Evolutionary conservation across 2,329 filamentous ascomycete genomes (phyloP).

Genomic region (Ophiosphaerella herpotricha): DNA sequence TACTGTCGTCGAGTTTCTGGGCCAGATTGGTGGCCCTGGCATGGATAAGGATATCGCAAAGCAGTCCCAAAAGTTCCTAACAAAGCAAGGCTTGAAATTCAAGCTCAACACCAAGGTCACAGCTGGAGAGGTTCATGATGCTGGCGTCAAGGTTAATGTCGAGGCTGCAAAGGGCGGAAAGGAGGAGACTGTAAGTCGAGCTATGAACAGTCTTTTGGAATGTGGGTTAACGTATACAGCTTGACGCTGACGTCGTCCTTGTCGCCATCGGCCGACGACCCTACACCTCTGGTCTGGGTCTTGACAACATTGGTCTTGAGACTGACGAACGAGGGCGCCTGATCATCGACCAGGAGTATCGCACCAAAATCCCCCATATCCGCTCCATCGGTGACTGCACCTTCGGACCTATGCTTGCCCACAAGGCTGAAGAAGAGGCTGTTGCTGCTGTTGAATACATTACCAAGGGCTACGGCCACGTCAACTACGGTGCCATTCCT

Average conservation of each 20-base stretch:
- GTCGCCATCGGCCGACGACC: slow-evolving; percentile 95
- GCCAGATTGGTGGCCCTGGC: slow-evolving; percentile 94
- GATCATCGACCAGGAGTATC: slow-evolving; percentile 98
- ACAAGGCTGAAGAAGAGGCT: slow-evolving; percentile 98
- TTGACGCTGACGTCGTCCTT: slow-evolving; percentile 93
- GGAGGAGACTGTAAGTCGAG: slow-evolving; percentile 74
- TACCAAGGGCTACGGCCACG: slow-evolving; percentile 95
- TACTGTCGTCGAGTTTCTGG: slow-evolving; percentile 94
- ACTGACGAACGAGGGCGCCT: slow-evolving; percentile 91
- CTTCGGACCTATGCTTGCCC: slow-evolving; percentile 97
- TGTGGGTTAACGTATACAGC: slow-evolving; percentile 54
- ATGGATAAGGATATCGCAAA: slow-evolving; percentile 97
- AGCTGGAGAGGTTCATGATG: slow-evolving; percentile 78
- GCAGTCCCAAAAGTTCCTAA: slow-evolving; percentile 85
- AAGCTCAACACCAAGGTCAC: slow-evolving; percentile 96
- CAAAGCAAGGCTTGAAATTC: slow-evolving; percentile 98
- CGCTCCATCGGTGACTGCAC: slow-evolving; percentile 95
- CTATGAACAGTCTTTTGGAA: not conserved
- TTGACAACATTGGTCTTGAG: slow-evolving; percentile 93
- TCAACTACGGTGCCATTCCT: slow-evolving; percentile 98
- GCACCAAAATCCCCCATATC: slow-evolving; percentile 96
- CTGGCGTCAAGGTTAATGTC: slow-evolving; percentile 78
- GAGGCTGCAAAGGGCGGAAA: slow-evolving; percentile 97
- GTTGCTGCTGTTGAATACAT: slow-evolving; percentile 96
- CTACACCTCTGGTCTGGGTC: slow-evolving; percentile 87